Percentiles rank a stretch among this genome's conserved stretches.
Evolutionary conservation across 2,329 filamentous ascomycete species (phyloP).

Genomic region (Incumbomyces delicatus): DNA sequence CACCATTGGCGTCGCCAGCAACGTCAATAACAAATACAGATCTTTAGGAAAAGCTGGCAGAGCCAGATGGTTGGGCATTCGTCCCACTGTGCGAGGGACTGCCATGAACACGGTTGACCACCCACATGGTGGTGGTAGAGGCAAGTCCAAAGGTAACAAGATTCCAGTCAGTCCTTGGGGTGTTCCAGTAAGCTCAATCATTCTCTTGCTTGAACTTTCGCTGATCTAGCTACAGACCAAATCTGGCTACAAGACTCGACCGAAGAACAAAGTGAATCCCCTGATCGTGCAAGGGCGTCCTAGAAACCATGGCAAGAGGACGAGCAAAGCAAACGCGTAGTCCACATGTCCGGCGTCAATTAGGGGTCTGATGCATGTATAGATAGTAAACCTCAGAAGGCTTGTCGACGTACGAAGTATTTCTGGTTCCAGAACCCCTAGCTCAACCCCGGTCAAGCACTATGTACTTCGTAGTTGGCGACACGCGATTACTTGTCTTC

Average conservation of each 20-base stretch:
- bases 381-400: too few species aligned
- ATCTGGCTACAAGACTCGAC: slow-evolving; percentile 73
- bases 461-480: too few species aligned
- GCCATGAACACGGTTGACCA: slow-evolving; percentile 99
- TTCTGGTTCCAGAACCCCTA: too few species aligned
- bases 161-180: slow-evolving; percentile 96
- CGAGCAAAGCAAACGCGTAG: slow-evolving; percentile 51
- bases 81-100: slow-evolving; percentile 90
- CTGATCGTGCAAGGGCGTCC: slow-evolving; percentile 75
- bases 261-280: slow-evolving; percentile 81
- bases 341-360: not conserved
- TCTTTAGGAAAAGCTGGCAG: slow-evolving; percentile 93
- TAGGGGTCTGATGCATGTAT: not conserved
- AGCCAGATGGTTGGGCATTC: slow-evolving; percentile 84
- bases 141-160: slow-evolving; percentile 98
- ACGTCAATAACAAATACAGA: slow-evolving; percentile 78
- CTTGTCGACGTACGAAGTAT: too few species aligned
- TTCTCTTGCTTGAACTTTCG: slow-evolving; percentile 4
- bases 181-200: slow-evolving; percentile 60
- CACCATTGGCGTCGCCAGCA: slow-evolving; percentile 89
- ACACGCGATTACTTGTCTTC: too few species aligned
- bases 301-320: slow-evolving; percentile 84
- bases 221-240: slow-evolving; percentile 35
- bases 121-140: slow-evolving; percentile 96
- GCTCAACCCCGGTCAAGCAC: too few species aligned